Evolutionary conservation across 225 moss, liverwort and hornwort genomes (phyloP), one percentile per base, ranked within the genome.

Genomic region (Bryum argenteum): DNA sequence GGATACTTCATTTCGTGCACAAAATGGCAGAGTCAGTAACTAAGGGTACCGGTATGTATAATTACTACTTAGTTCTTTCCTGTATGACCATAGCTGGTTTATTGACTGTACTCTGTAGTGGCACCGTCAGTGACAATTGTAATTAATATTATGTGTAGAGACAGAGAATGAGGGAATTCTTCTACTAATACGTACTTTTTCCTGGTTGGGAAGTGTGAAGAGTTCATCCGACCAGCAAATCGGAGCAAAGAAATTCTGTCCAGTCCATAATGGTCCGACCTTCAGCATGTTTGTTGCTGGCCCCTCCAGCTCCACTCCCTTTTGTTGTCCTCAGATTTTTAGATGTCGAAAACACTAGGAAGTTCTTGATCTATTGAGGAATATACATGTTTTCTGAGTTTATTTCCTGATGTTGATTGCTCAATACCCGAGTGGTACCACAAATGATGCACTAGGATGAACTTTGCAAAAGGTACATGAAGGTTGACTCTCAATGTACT

Each of bases 161-260:
- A 56, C 17, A 23, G 22, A 7, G 66, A 37, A 28, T 8, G 33
- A 50, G 38, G 28, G 22, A 11, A 39, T 8, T 10, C 8, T 10
- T 39, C 15, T 15, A 45, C 2, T 11, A 23, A 12, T 50, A 33
- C 20, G 41, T 44, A 33, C 58, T n/a, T n/a, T n/a, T n/a, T n/a
- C 22, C 7, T 26, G 39, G 41, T 57, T 42, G 43, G 51, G 61
- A 58, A 69, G 69, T 70, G 58, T 64, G 70, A 58, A 58, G 64
- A 58, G 58, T 42, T 70, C 64, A 70, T 79, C 77, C 76, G 76
- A 77, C 80, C 76, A n/a, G n/a, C n/a, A 77, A 55, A 54, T 77
- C 71, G 76, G 76, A 50, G 67, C 72, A 6, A 44, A 62, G 50
- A 67, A n/a, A 52, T 63, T 72, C 76, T 71, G 71, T 67, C 66